Evolutionary conservation across 2,329 filamentous ascomycete genomes (phyloP).

Genomic region (Ophiocordyceps robertsii): DNA sequence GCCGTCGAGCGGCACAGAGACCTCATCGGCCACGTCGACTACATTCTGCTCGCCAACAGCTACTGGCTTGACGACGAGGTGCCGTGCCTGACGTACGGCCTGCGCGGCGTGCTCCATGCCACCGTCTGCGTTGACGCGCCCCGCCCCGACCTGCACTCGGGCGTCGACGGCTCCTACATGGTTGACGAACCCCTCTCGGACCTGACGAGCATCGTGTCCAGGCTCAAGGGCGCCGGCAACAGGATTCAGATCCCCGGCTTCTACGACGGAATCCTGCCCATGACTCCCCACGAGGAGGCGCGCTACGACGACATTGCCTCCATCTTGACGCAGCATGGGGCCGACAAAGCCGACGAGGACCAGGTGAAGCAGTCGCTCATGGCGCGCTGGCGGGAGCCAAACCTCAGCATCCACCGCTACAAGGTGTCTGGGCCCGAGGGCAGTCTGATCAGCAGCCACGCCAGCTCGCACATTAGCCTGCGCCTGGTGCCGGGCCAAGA

Average conservation of each 20-base stretch:
- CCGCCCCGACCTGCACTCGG: constrained; percentile 82
- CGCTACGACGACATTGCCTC: constrained; percentile 76
- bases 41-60: constrained; percentile 90
- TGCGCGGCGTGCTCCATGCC: constrained; percentile 86
- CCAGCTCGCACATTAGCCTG: constrained; percentile 77
- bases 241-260: constrained; percentile 76
- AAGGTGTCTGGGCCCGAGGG: constrained; percentile 87
- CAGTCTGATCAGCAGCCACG: constrained; percentile 80
- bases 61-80: constrained; percentile 98
- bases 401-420: constrained; percentile 85
- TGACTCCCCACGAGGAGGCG: constrained; percentile 62
- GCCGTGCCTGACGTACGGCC: constrained; percentile 86
- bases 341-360: constrained; percentile 43
- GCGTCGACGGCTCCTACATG: constrained; percentile 87
- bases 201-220: constrained; percentile 69
- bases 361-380: constrained; percentile 75
- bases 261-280: constrained; percentile 68
- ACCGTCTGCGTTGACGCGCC: constrained; percentile 78
- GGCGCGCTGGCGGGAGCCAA: constrained; percentile 90
- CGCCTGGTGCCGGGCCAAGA: constrained; percentile 91
- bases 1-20: constrained; percentile 69
- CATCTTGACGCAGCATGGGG: constrained; percentile 60
- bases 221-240: constrained; percentile 69
- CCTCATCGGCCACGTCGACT: constrained; percentile 81
- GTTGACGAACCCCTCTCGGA: constrained; percentile 89